Base-by-base conservation (phyloP, 2,329 filamentous ascomycete species). In the Diaporthe sp. region DNA sequence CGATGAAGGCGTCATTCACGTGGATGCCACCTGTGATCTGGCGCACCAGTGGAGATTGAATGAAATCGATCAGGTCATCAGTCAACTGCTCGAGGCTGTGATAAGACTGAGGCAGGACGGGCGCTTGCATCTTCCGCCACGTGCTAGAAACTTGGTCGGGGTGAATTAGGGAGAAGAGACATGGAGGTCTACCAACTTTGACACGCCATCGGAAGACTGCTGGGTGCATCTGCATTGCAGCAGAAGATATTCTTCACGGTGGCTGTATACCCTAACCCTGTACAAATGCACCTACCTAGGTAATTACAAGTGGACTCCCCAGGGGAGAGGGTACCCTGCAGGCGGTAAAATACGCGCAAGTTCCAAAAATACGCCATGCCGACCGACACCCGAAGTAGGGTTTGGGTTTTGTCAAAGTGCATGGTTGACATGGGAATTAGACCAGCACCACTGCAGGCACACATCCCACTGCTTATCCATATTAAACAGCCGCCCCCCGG, bases 1-100 rank as follows among this genome's bases (percentile, higher is more conserved):
- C 49, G 67, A 82, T 81, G 42, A 83, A 69, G 2, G 82, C 80
- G 73, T 83, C 82, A 55, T 83, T 83, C 71, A 83, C 82, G 70
- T 83, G 82, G 42, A 83, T 80, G n/a, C 79, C 82, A 3, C 82
- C 82, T 1, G 81, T 82, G 44, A 83, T 80, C 42, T 83, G 82
- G 9, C 78, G 80, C 15, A 82, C 77, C 17, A 83, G 74, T 6
- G 82, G 77, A 9, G 81, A 78, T 6, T 75, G 55, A n/a, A 81
- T 74, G 42, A 83, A 82, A 1, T 71, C 51, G 8, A 72, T 73
- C 0, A 83, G 76, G 9, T 79, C 69, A 3, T 79, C 44, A 4
- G 80, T 79, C 59, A 82, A 82, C 55, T 51, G 67, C 22, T 77
- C 75, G 42, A 79, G 46, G 72, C 58, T 77, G 55, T 65, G 46